Evolutionary conservation across 495 filamentous ascomycete species (phyloP), one percentile per base, ranked within the genome.

Genomic region (Trichocladium antarcticum): DNA sequence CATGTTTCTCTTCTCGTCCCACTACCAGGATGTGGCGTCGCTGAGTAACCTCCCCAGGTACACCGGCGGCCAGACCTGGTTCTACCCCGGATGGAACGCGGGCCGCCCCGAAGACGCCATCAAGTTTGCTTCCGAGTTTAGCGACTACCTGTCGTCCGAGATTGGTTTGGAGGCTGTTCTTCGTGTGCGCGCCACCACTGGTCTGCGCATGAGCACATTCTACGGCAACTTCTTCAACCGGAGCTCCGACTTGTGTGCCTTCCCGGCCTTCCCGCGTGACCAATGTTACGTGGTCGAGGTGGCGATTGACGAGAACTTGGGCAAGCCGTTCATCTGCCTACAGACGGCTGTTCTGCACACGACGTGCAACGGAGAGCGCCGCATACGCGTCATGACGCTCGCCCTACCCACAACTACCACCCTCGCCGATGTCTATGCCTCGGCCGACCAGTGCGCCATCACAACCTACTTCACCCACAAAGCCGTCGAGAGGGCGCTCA

Each of bases 211-310:
- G 87, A 93, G 77, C 70, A 87, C 89, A 0, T 98, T 98, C 72
- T 98, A 97, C 67, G 92, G 92, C 52, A 98, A 98, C 68, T 98
- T 98, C 69, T 98, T 98, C 76, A 98, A 97, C 68, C 79, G 92
- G 47, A 89, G 84, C 60, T 95, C 88, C 15, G 93, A 98, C 68
- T 81, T 98, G 41, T 96, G 90, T 62, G 90, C 90, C 19, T 97
- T 97, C 75, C 90, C 90, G 1, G 92, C 93, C 5, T 96, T 98
- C 74, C 92, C 92, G 16, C 80, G 92, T 61, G 92, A 98, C 61
- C 92, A 98, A 61, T 85, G 84, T 39, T 98, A 97, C 62, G 92
- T 97, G n/a, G 92, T 98, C 31, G 92, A 98, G 61, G 93, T 98
- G 45, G 90, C 92, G 7, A 96, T 98, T 53, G 92, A 98, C 64